phyloP scores from a whole-genome alignment of 1,284 basidiomycete genomes.

The Moniliella sp. region DNA sequence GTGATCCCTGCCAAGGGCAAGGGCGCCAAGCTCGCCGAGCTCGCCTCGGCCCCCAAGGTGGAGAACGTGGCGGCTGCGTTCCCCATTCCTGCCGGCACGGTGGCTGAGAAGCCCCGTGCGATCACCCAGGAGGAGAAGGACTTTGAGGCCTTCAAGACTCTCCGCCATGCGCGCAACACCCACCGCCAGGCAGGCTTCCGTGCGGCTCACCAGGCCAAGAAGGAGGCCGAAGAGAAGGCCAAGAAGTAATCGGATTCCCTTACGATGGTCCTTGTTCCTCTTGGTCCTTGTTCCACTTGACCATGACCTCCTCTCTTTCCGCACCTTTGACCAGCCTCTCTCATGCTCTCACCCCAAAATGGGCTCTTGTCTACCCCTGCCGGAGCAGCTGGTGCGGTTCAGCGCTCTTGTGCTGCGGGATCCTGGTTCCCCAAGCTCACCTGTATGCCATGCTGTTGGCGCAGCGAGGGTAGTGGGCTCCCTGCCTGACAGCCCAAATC shows the following conservation, averaged over 20 bases:
- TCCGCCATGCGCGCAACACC: slow-evolving; percentile 64
- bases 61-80: slow-evolving; percentile 39
- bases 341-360: no score
- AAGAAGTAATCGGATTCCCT: slow-evolving; percentile 84
- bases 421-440: no score
- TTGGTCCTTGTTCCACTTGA: no score
- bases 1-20: slow-evolving; percentile 61
- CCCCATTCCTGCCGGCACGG: slow-evolving; percentile 46
- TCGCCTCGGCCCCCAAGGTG: slow-evolving; percentile 8
- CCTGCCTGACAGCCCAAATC: no score
- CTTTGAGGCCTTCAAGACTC: slow-evolving; percentile 58
- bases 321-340: no score
- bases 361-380: no score
- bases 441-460: no score
- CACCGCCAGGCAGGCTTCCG: slow-evolving; percentile 68
- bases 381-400: no score
- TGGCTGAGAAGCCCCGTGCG: slow-evolving; percentile 63
- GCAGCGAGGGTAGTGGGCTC: no score
- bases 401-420: no score
- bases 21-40: slow-evolving; percentile 79
- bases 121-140: slow-evolving; percentile 79
- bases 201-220: slow-evolving; percentile 47
- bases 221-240: slow-evolving; percentile 72
- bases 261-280: no score
- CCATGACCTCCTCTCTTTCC: no score